Evolutionary conservation across 2,329 filamentous ascomycete genomes (phyloP), one percentile per base, ranked within the genome.

Genomic region (Xylariaceae sp.): DNA sequence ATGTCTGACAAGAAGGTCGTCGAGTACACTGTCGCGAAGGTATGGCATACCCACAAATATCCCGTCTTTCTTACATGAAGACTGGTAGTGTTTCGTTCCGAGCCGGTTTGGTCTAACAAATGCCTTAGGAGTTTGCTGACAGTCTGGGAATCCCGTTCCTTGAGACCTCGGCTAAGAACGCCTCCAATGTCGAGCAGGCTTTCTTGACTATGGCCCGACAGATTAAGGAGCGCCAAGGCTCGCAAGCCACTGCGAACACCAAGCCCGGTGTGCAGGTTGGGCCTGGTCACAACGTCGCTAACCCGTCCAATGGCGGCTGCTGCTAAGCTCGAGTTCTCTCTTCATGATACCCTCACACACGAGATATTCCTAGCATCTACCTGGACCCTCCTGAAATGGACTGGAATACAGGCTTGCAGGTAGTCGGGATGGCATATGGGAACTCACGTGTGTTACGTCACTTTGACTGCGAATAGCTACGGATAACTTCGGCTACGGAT

Each of bases 1-100:
- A 98, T 99, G 92, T 88, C 94, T 59, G 95, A 99, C 82, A 99
- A 99, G 90, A 99, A 98, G 85, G 95, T 98, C 36, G 95, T 99
- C 62, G 95, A 99, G 79, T 99, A 99, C 86, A 96, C 92, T 65
- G 95, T 98, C 68, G 95, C 95, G 69, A 99, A 99, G 91, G 95
- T 97, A 82, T 60, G 50, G 17, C 33, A 51, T 40, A 45, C 31
- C 28, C 29, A 41, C 21, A 16, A 31, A 41, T 33, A n/a, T 49
- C 51, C 52, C 41, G 24, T 39, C 21, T 57, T 29, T 51, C 24
- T 45, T 41, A n/a, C 19, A 36, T 46, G 2, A 16, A 28, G 3
- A 4, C 17, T 17, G 6, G 21, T 19, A n/a, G 8, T 12, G 29
- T 16, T 44, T 41, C 17, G 33, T 24, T 34, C 14, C 16, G 12